These are phyloP conservation scores for Anthracocystis panici-leucophaei DNA, from an alignment of 1,284 basidiomycete genomes.

Conservation along the genomic window DNA sequence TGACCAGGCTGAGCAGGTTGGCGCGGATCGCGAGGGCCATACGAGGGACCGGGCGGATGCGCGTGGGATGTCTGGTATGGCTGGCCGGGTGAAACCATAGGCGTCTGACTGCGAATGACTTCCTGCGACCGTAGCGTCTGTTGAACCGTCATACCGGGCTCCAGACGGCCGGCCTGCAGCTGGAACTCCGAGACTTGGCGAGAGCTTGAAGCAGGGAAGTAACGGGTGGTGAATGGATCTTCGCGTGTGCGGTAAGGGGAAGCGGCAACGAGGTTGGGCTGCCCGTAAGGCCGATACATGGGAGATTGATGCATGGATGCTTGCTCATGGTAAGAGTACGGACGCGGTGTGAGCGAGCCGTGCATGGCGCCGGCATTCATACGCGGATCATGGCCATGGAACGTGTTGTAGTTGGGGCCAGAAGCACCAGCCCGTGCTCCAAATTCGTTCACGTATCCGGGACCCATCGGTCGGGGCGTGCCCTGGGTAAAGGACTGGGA, in stretches of 20 bases:
- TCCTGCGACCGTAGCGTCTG: slow-evolving; percentile 59
- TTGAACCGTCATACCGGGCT: slow-evolving; percentile 66
- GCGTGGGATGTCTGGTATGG: slow-evolving; percentile 19
- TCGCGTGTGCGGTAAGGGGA: slow-evolving; percentile 44
- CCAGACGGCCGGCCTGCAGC: slow-evolving; percentile 44
- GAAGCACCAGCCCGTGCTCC: slow-evolving; percentile 28
- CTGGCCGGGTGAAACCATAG: slow-evolving; percentile 18
- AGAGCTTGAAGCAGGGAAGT: slow-evolving; percentile 62
- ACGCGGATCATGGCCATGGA: slow-evolving; percentile 44
- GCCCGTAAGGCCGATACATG: slow-evolving; percentile 27
- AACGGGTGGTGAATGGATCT: slow-evolving; percentile 58
- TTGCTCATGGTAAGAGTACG: slow-evolving; percentile 58
- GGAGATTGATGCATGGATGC: slow-evolving; percentile 37
- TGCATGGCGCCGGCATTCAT: slow-evolving; percentile 30
- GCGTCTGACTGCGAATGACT: slow-evolving; percentile 26
- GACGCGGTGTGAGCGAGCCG: slow-evolving; percentile 39
- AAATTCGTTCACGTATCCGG: slow-evolving; percentile 39
- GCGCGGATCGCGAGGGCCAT: slow-evolving; percentile 47
- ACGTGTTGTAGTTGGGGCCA: slow-evolving; percentile 33
- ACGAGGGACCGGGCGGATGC: slow-evolving; percentile 37
- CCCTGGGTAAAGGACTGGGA: slow-evolving; percentile 29
- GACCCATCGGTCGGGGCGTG: slow-evolving; percentile 14
- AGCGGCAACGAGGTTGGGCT: slow-evolving; percentile 14
- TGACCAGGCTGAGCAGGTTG: slow-evolving; percentile 26
- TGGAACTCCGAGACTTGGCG: slow-evolving; percentile 65